Percentiles rank a stretch among this genome's conserved stretches.
phyloP scores from a whole-genome alignment of 495 filamentous ascomycete species.

The Xylaria telfairii region DNA sequence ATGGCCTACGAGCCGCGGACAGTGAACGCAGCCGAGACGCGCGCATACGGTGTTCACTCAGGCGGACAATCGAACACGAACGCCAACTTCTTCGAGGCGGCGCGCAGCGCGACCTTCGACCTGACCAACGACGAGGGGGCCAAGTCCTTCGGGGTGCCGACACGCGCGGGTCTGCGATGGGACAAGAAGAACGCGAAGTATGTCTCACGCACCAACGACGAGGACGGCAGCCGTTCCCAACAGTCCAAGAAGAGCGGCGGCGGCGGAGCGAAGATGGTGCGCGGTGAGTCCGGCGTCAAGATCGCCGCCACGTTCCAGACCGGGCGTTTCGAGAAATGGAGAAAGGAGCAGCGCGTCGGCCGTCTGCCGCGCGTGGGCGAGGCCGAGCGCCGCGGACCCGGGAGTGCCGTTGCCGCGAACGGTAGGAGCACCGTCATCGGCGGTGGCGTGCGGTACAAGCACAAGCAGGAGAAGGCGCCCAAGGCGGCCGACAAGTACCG shows the following conservation, averaged over 20 bases:
- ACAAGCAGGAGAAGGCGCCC: conserved; percentile 83
- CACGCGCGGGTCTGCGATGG: conserved; percentile 82
- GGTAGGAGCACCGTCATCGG: conserved; percentile 36
- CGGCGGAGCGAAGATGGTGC: conserved; percentile 78
- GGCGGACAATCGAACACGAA: conserved; percentile 65
- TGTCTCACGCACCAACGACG: conserved; percentile 86
- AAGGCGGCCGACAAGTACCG: conserved; percentile 90
- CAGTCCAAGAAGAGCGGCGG: conserved; percentile 77
- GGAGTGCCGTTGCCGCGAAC: conserved; percentile 39
- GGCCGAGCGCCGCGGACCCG: conserved; percentile 67
- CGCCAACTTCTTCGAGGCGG: conserved; percentile 80
- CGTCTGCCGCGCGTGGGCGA: conserved; percentile 83
- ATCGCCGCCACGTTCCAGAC: conserved; percentile 92
- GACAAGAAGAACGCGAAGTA: conserved; percentile 98
- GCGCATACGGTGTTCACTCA: conserved; percentile 89
- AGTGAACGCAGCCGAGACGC: conserved; percentile 80
- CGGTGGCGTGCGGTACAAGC: conserved; percentile 66
- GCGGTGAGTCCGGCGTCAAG: conserved; percentile 92
- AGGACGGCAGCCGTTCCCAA: conserved; percentile 83
- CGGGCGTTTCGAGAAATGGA: conserved; percentile 92
- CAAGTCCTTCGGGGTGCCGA: conserved; percentile 74
- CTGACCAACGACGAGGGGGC: conserved; percentile 83
- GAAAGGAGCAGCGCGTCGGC: conserved; percentile 79
- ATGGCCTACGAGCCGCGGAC: conserved; percentile 90
- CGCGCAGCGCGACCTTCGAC: conserved; percentile 85